Evolutionary conservation across 148 eudicot genomes (phyloP).

Genomic region (Rhododendron kiyosumense): DNA sequence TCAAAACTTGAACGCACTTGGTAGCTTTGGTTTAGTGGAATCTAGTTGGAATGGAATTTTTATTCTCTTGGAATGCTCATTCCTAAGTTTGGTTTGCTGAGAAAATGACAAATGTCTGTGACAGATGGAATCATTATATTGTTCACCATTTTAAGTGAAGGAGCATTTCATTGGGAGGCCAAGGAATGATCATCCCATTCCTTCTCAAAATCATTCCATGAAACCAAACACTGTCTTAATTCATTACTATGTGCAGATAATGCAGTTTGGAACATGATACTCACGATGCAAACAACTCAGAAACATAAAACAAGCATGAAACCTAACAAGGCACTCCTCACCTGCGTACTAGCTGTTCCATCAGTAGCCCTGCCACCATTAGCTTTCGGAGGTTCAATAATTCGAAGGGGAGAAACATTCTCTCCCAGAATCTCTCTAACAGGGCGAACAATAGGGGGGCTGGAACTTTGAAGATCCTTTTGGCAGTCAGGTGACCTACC

Average conservation of each 20-base stretch:
- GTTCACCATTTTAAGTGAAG: background rate
- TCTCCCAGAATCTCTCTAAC: conserved; percentile 88
- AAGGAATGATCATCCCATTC: background rate
- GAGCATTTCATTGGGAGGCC: background rate
- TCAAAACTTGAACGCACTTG: background rate
- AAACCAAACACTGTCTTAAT: background rate
- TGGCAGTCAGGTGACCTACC: conserved; percentile 74
- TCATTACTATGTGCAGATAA: background rate
- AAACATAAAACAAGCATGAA: background rate
- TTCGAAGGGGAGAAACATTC: conserved; percentile 62
- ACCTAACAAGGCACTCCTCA: conserved; percentile 18
- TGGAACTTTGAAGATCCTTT: conserved; percentile 45
- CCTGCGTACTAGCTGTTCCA: conserved; percentile 51
- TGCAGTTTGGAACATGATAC: background rate
- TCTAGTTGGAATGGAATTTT: background rate
- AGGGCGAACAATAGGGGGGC: conserved; percentile 68
- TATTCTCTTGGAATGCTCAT: background rate
- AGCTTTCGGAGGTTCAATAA: conserved; percentile 86
- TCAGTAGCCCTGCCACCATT: conserved; percentile 45
- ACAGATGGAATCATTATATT: background rate
- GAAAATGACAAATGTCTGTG: background rate
- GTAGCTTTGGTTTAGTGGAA: background rate
- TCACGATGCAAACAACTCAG: background rate
- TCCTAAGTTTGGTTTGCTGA: background rate
- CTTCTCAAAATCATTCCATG: background rate